Evolutionary conservation across 768 basidiomycete genomes (phyloP).

Genomic region (Lyophyllum semitale): DNA sequence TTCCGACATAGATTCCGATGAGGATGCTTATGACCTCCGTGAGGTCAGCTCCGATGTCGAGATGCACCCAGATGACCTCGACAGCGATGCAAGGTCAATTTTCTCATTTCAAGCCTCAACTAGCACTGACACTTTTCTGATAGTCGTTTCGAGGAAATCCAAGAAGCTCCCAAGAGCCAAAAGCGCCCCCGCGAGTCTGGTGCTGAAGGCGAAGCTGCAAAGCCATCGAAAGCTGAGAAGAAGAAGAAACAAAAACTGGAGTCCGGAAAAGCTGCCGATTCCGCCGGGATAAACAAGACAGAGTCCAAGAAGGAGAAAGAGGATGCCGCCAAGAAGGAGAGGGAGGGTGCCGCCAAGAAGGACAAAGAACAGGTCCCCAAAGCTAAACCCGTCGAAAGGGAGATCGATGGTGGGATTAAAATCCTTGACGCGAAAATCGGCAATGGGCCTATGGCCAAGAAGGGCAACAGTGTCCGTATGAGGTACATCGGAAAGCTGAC

Average conservation of each 20-base stretch:
- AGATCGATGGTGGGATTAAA: conserved; percentile 73
- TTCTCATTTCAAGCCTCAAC: background rate
- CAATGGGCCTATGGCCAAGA: conserved; percentile 83
- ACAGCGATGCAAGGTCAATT: conserved; percentile 55
- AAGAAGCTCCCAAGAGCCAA: conserved; percentile 42
- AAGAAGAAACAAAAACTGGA: conserved; percentile 80
- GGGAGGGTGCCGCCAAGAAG: conserved; percentile 37
- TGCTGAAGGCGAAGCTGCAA: conserved; percentile 33
- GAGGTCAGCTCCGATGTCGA: conserved; percentile 87
- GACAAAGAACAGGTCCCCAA: conserved; percentile 22
- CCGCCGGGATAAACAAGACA: conserved; percentile 34
- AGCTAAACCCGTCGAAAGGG: conserved; percentile 34
- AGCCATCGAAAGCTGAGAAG: conserved; percentile 61
- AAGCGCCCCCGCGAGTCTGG: conserved; percentile 79
- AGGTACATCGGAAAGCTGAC: conserved; percentile 91
- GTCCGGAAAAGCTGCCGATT: conserved; percentile 34
- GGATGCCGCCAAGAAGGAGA: conserved; percentile 25
- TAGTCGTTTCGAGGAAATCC: conserved; percentile 79
- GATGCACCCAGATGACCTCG: conserved; percentile 62
- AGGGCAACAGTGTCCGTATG: conserved; percentile 81
- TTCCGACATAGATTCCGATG: conserved; percentile 53
- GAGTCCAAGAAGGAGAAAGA: conserved; percentile 29
- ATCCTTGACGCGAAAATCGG: conserved; percentile 78
- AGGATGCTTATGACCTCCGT: conserved; percentile 56
- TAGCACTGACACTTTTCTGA: background rate